These are phyloP conservation scores for Lodderomyces parapsilosis DNA, from an alignment of 1,139 yeast species.

Conservation along the genomic window DNA sequence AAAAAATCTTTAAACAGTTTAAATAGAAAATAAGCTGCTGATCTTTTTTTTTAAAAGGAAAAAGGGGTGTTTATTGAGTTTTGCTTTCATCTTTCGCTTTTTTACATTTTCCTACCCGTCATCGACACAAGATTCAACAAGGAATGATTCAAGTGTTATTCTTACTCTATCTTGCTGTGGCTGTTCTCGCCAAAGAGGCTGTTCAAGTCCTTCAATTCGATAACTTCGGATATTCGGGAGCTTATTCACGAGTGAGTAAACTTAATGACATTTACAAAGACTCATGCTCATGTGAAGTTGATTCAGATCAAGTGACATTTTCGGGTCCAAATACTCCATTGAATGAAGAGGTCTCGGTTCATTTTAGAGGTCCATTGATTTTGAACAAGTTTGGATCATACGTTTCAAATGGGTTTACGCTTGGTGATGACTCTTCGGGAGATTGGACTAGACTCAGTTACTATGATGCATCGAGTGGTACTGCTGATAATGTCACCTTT, in stretches of 20 bases:
- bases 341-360: slow-evolving; percentile 86
- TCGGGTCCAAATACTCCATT: slow-evolving; percentile 80
- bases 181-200: slow-evolving; percentile 6
- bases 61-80: neutral
- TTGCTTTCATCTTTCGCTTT: no score
- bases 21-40: neutral
- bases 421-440: slow-evolving; percentile 34
- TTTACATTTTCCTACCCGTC: no score
- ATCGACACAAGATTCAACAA: no score
- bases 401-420: slow-evolving; percentile 40
- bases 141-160: neutral
- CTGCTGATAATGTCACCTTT: slow-evolving; percentile 69
- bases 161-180: neutral
- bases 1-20: neutral
- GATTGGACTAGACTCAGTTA: slow-evolving; percentile 74
- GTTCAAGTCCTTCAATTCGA: slow-evolving; percentile 46
- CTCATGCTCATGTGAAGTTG: slow-evolving; percentile 61
- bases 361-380: slow-evolving; percentile 89
- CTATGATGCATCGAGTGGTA: slow-evolving; percentile 48
- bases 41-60: neutral
- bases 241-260: slow-evolving; percentile 67
- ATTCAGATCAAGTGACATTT: slow-evolving; percentile 51
- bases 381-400: slow-evolving; percentile 71
- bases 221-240: slow-evolving; percentile 76
- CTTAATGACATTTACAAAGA: slow-evolving; percentile 50